Base-by-base conservation (phyloP, 2,329 filamentous ascomycete species). In the Nemania sp. region DNA sequence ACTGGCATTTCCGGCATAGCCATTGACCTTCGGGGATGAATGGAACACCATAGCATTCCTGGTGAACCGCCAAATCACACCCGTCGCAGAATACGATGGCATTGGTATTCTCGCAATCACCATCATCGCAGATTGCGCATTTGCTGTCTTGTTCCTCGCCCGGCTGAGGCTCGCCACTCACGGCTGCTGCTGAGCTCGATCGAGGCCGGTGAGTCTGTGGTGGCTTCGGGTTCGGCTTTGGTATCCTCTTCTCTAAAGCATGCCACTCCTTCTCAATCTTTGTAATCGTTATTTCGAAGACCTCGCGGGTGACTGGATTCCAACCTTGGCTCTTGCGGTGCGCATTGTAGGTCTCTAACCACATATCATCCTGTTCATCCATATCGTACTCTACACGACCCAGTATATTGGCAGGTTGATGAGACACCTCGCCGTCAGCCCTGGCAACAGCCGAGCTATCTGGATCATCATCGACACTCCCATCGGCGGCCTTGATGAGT, bases 221-320 rank as follows among this genome's bases (percentile, higher is more conserved):
- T 47, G 95, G 93, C 69, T 97, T 97, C 0, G 94, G 94, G 71
- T 97, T 97, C 13, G 93, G 92, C 74, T 99, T 99, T 0, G 95
- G 95, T 72, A 99, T 98, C 62, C 92, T 85, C 79, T 96, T 97
- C 76, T 99, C 95, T 7, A 99, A 80, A 5, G 91, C 90, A 74
- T 98, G 92, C 91, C 95, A 99, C 74, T 98, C 94, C 77, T 97
- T 97, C 76, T 99, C 95, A 61, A 99, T 97, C 75, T 97, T 97
- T 10, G 95, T 99, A 78, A 99, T 96, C 15, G 93, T 96, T 64
- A 98, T 96, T 74, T 99, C 95, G 71, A 99, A 97, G 52, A 97
- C 87, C 64, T 96, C 93, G 18, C 93, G 91, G 50, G 93, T 96
- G 69, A 99, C 95, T 2, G 87, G 82, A 67, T 96, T 91, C 20